A percentile compares a stretch with the other conserved stretches of the same genome.
phyloP scores from a whole-genome alignment of 2,329 filamentous ascomycete genomes.

The Aspergillus hortae region DNA sequence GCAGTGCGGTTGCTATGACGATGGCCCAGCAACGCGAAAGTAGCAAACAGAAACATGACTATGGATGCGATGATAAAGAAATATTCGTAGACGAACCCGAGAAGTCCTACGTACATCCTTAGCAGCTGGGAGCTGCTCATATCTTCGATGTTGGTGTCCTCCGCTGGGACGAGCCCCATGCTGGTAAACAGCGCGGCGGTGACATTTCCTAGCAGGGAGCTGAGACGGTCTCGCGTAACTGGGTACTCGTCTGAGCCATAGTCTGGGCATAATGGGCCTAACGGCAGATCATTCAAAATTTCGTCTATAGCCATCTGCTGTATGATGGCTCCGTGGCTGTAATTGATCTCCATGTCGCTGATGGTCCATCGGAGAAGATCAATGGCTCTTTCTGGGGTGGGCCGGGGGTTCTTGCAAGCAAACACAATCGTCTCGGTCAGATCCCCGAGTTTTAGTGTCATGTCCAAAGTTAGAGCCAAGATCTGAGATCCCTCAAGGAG shows the following conservation, averaged over 20 bases:
- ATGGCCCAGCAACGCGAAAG: conserved; percentile 27
- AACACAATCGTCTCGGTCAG: conserved; percentile 36
- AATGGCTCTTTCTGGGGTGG: conserved; percentile 25
- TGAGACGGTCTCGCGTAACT: conserved; percentile 26
- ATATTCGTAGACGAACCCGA: conserved; percentile 40
- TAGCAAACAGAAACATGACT: conserved; percentile 34
- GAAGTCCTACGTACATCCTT: conserved; percentile 34
- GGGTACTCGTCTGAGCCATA: conserved; percentile 15
- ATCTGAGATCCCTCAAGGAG: conserved; percentile 64
- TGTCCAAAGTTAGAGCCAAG: conserved; percentile 45
- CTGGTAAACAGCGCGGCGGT: conserved; percentile 39
- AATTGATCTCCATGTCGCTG: conserved; percentile 39
- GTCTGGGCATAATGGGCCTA: conserved; percentile 28
- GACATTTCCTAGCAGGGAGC: conserved; percentile 37
- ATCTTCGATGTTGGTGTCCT: conserved; percentile 21
- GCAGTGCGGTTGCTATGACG: conserved; percentile 22
- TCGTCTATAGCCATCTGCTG: conserved; percentile 31
- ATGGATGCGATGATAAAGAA: conserved; percentile 37
- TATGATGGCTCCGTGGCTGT: conserved; percentile 27
- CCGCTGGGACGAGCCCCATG: conserved; percentile 36
- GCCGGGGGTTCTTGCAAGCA: conserved; percentile 37
- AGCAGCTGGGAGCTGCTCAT: conserved; percentile 30
- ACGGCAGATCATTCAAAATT: conserved; percentile 29
- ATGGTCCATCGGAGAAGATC: conserved; percentile 36
- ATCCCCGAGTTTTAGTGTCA: conserved; percentile 39